A percentile compares a stretch with the other conserved stretches of the same genome.
These are phyloP conservation scores for Termitomyces sp. DNA, from an alignment of 768 basidiomycete genomes.

Conservation along the genomic window DNA sequence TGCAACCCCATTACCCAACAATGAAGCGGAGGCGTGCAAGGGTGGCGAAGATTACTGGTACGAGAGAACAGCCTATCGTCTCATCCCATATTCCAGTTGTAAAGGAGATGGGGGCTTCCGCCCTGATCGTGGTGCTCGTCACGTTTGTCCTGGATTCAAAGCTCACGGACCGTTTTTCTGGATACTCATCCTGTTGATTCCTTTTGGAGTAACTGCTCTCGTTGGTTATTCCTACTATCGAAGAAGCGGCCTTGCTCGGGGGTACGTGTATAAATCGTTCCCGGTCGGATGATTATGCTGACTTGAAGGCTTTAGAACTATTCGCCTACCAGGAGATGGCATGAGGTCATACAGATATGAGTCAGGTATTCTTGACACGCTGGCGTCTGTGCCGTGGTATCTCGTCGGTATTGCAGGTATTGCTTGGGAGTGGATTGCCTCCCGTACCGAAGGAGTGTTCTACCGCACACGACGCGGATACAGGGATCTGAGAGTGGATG, in stretches of 20 bases:
- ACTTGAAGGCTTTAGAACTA: slow-evolving; percentile 42
- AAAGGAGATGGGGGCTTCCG: slow-evolving; percentile 78
- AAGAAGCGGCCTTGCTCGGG: slow-evolving; percentile 64
- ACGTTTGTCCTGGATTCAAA: slow-evolving; percentile 78
- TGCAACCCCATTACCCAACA: slow-evolving; percentile 52
- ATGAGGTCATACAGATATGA: slow-evolving; percentile 21
- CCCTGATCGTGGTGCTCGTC: slow-evolving; percentile 68
- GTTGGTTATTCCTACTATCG: slow-evolving; percentile 81
- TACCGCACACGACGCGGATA: slow-evolving; percentile 60
- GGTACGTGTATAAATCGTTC: slow-evolving; percentile 34
- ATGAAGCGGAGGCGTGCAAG: slow-evolving; percentile 56
- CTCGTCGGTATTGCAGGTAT: slow-evolving; percentile 73
- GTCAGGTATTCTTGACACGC: slow-evolving; percentile 54
- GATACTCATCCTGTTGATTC: slow-evolving; percentile 69
- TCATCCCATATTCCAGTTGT: slow-evolving; percentile 86
- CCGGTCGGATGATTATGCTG: slow-evolving; percentile 4
- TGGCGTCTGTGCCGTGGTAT: slow-evolving; percentile 91
- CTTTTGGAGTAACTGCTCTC: slow-evolving; percentile 70
- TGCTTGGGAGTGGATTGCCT: slow-evolving; percentile 60
- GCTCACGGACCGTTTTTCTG: slow-evolving; percentile 80
- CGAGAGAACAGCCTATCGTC: slow-evolving; percentile 86
- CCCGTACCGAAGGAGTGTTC: slow-evolving; percentile 35
- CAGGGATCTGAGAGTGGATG: slow-evolving; percentile 74
- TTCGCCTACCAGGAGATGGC: slow-evolving; percentile 66
- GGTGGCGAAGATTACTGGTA: slow-evolving; percentile 81